Evolutionary conservation across 2,329 filamentous ascomycete species (phyloP).

Genomic region (Sphaerostilbella broomeana): DNA sequence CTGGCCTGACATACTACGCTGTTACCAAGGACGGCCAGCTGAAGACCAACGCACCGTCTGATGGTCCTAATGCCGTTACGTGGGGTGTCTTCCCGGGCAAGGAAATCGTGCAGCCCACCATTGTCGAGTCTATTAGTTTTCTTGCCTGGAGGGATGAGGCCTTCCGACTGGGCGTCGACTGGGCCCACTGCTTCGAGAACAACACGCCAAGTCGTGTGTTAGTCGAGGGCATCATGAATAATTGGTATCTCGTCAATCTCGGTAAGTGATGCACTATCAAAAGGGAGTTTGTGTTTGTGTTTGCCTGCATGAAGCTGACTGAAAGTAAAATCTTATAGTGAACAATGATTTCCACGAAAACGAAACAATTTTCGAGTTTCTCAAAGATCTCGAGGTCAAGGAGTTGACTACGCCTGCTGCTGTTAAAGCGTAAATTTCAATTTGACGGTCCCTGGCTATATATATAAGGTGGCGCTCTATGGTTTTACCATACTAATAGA

Average conservation of each 20-base stretch:
- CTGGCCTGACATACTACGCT: slow-evolving; percentile 88
- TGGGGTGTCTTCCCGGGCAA: slow-evolving; percentile 99
- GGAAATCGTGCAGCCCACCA: slow-evolving; percentile 99
- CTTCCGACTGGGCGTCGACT: slow-evolving; percentile 84
- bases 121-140: slow-evolving; percentile 96
- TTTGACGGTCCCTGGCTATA: too few relatives aligned
- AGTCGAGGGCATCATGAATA: slow-evolving; percentile 77
- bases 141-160: slow-evolving; percentile 98
- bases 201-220: slow-evolving; percentile 70
- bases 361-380: slow-evolving; percentile 75
- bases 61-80: slow-evolving; percentile 94
- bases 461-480: too few relatives aligned
- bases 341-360: slow-evolving; percentile 95
- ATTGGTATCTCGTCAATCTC: slow-evolving; percentile 93
- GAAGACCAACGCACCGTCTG: slow-evolving; percentile 74
- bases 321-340: slow-evolving; percentile 45
- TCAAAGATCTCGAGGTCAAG: slow-evolving; percentile 67
- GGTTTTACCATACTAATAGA: too few relatives aligned
- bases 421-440: slow-evolving; percentile 2
- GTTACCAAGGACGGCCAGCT: slow-evolving; percentile 78
- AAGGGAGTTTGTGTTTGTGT: slow-evolving; percentile 1
- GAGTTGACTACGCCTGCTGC: slow-evolving; percentile 36
- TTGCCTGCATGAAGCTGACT: not conserved
- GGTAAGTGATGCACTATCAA: slow-evolving; percentile 50
- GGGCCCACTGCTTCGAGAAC: slow-evolving; percentile 83